Conservation (phyloP, 164 flowering plant genomes). For the Akebia trifoliata region DNA sequence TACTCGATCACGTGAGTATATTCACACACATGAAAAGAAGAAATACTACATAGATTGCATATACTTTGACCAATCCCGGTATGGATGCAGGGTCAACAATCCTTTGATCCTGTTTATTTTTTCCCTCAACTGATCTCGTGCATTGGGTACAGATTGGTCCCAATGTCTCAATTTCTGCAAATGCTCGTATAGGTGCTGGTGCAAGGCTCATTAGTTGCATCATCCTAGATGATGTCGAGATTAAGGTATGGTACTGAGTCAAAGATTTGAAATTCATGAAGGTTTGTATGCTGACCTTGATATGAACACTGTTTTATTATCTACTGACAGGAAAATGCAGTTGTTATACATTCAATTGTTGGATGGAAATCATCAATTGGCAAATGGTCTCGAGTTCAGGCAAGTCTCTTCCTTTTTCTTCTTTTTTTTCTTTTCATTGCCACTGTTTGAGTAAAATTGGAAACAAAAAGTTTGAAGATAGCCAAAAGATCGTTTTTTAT, state of each 20-base stretch:
- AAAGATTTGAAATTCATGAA: constrained; percentile 3
- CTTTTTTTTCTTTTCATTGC: background rate
- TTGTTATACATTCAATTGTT: constrained; percentile 73
- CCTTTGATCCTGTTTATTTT: no score
- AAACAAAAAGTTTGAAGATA: background rate
- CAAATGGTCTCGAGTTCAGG: constrained; percentile 95
- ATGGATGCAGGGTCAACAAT: no score
- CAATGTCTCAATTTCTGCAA: constrained; percentile 94
- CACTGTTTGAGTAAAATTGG: background rate
- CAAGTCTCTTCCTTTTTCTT: constrained; percentile 14
- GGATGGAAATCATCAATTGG: constrained; percentile 96
- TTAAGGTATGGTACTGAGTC: constrained; percentile 47
- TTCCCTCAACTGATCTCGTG: no score
- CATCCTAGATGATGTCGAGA: constrained; percentile 91
- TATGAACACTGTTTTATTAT: background rate
- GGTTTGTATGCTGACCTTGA: constrained; percentile 4
- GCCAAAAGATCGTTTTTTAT: no score
- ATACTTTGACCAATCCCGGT: no score
- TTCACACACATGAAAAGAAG: no score
- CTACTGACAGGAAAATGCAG: constrained; percentile 75
- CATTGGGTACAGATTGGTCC: constrained; percentile 94
- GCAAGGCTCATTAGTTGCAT: constrained; percentile 88
- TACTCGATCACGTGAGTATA: no score
- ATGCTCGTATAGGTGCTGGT: constrained; percentile 93
- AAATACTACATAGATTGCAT: no score